Percentiles rank a stretch among this genome's conserved stretches.
Conservation (phyloP, 2,329 filamentous ascomycete genomes). For the Didymella arachidicola region DNA sequence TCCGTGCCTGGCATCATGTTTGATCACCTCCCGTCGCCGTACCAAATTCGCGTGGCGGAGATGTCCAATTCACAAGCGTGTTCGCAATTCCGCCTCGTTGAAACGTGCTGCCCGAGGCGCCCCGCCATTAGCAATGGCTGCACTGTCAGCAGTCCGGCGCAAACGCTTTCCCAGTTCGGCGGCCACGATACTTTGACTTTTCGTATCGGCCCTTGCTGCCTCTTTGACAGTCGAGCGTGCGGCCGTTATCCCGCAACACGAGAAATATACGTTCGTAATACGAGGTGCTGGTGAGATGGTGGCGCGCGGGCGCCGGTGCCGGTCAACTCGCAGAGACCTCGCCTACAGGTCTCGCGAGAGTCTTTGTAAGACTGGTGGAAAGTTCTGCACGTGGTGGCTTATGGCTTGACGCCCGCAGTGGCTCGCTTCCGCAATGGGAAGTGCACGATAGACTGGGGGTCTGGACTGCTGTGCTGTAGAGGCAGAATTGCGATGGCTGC, state of each 20-base stretch:
- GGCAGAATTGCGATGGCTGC: not conserved
- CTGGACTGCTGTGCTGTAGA: slow-evolving; percentile 4
- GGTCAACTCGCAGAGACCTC: not conserved
- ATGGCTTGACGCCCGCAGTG: slow-evolving; percentile 5
- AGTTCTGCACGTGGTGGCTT: slow-evolving; percentile 10
- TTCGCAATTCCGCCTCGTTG: slow-evolving; percentile 9
- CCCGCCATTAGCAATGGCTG: slow-evolving; percentile 2
- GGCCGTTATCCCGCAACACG: not conserved
- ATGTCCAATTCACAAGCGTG: slow-evolving; percentile 1
- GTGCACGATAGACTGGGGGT: slow-evolving; percentile 8
- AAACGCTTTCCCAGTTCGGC: not conserved
- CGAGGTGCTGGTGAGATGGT: not conserved
- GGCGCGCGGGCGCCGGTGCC: not conserved
- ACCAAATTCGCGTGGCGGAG: not conserved
- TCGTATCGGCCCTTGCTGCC: not conserved
- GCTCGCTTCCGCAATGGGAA: slow-evolving; percentile 1
- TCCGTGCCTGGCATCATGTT: not conserved
- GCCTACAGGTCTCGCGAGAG: not conserved
- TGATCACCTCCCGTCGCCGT: not conserved
- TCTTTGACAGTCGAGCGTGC: too few relatives aligned
- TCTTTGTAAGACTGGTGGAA: slow-evolving; percentile 8
- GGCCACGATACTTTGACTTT: not conserved
- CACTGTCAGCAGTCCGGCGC: slow-evolving; percentile 7
- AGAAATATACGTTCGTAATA: not conserved
- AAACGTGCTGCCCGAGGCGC: slow-evolving; percentile 12